Percentiles rank a stretch among this genome's conserved stretches.
Evolutionary conservation across 768 basidiomycete species (phyloP).

Genomic region (Calocybe cyanea): DNA sequence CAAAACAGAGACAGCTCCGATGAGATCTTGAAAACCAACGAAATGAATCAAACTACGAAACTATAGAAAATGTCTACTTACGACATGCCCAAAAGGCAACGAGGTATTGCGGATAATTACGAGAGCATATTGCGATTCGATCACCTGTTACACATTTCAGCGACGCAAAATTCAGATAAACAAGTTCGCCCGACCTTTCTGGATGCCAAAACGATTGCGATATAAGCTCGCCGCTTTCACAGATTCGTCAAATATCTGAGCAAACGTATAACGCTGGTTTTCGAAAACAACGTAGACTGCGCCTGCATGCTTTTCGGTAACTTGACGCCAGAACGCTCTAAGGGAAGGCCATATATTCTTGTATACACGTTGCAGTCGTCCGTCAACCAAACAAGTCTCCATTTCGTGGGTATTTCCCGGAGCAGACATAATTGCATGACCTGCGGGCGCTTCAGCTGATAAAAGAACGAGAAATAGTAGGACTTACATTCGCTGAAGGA

Average conservation of each 20-base stretch:
- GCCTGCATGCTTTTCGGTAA: slow-evolving; percentile 30
- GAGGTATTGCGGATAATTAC: slow-evolving; percentile 46
- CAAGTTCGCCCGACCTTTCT: slow-evolving; percentile 33
- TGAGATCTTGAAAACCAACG: slow-evolving; percentile 26
- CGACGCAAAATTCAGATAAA: slow-evolving; percentile 2
- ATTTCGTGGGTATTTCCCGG: slow-evolving; percentile 39
- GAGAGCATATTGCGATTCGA: slow-evolving; percentile 42
- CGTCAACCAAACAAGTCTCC: slow-evolving; percentile 41
- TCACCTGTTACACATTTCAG: slow-evolving; percentile 28
- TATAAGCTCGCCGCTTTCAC: slow-evolving; percentile 34
- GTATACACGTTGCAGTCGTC: slow-evolving; percentile 44
- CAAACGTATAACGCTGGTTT: slow-evolving; percentile 39
- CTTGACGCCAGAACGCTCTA: slow-evolving; percentile 44
- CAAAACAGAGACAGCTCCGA: slow-evolving; percentile 47
- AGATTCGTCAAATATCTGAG: slow-evolving; percentile 33
- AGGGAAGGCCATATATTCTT: slow-evolving; percentile 48
- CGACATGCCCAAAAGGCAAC: slow-evolving; percentile 49
- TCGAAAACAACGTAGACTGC: slow-evolving; percentile 49
- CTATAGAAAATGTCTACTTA: slow-evolving; percentile 18
- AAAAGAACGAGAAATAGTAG: background rate
- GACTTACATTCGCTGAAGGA: slow-evolving; percentile 2
- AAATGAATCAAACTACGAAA: slow-evolving; percentile 2
- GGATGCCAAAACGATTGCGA: slow-evolving; percentile 38
- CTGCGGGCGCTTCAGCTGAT: too few species aligned
- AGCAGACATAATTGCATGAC: slow-evolving; percentile 31